Conservation (phyloP, 176 grass and related monocot species). For the Dendrocalamus sinicus region DNA sequence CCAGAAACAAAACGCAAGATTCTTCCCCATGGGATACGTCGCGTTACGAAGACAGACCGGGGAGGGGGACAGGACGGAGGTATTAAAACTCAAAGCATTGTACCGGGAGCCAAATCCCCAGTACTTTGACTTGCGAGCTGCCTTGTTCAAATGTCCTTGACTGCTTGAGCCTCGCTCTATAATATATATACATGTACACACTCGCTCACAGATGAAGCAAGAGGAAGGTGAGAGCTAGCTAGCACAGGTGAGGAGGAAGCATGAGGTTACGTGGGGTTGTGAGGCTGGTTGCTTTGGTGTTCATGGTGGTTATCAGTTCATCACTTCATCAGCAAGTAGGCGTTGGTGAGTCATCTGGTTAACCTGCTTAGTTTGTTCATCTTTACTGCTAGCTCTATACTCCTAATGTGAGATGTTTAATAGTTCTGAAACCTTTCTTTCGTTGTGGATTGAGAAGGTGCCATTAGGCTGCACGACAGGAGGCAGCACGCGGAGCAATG, state of each 20-base stretch:
- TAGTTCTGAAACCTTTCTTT: slow-evolving; percentile 10
- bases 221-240: slow-evolving; percentile 32
- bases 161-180: slow-evolving; percentile 27
- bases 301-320: slow-evolving; percentile 52
- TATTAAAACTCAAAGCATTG: slow-evolving; percentile 56
- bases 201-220: slow-evolving; percentile 5
- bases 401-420: background rate
- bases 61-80: slow-evolving; percentile 57
- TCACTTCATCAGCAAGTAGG: slow-evolving; percentile 60
- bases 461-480: slow-evolving; percentile 61
- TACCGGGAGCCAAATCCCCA: slow-evolving; percentile 43
- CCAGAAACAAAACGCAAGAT: slow-evolving; percentile 73
- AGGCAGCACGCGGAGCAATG: slow-evolving; percentile 54
- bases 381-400: background rate
- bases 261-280: slow-evolving; percentile 53
- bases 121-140: slow-evolving; percentile 68
- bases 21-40: slow-evolving; percentile 67
- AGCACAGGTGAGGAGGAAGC: slow-evolving; percentile 22
- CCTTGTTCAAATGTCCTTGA: slow-evolving; percentile 43
- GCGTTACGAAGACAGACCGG: slow-evolving; percentile 39
- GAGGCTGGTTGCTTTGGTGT: slow-evolving; percentile 49
- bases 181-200: slow-evolving; percentile 26
- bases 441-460: slow-evolving; percentile 40
- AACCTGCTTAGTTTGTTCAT: background rate
- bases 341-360: slow-evolving; percentile 57